Evolutionary conservation across 768 basidiomycete species (phyloP).

Genomic region (Trametes maxima): DNA sequence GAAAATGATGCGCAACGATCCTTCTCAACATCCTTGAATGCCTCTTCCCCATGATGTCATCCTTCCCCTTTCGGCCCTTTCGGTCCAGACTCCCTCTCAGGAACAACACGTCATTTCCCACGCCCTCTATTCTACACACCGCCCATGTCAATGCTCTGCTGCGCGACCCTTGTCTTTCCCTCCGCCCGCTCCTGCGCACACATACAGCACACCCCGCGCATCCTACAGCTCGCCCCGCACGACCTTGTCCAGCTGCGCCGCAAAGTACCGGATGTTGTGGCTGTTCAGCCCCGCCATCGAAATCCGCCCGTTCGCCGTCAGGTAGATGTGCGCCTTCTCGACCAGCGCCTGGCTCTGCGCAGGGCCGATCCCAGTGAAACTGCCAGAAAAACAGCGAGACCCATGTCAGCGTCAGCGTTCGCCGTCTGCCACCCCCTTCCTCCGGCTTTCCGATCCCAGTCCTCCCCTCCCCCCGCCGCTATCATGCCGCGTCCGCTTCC

Average conservation of each 20-base stretch:
- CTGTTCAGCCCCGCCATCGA: conserved; percentile 93
- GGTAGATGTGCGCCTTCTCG: conserved; percentile 78
- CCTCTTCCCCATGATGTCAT: conserved; percentile 28
- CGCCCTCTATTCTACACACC: conserved; percentile 19
- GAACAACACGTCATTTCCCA: conserved; percentile 30
- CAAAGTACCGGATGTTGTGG: conserved; percentile 77
- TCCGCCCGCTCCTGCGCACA: no score
- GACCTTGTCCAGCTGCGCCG: conserved; percentile 65
- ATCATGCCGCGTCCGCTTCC: conserved; percentile 9
- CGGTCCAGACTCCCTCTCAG: conserved; percentile 17
- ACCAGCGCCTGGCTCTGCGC: conserved; percentile 68
- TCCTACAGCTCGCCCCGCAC: conserved; percentile 53
- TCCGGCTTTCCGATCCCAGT: not conserved
- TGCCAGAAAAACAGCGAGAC: conserved; percentile 31
- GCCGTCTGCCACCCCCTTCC: conserved; percentile 1
- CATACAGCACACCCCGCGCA: no score
- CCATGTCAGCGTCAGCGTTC: conserved; percentile 21
- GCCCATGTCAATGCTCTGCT: not conserved
- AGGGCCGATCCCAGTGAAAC: conserved; percentile 80
- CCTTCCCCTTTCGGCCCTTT: conserved; percentile 8
- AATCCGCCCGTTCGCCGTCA: conserved; percentile 87
- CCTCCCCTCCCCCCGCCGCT: conserved; percentile 9
- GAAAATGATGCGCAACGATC: conserved; percentile 28
- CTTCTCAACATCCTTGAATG: conserved; percentile 24
- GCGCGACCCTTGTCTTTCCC: not conserved